These are phyloP conservation scores for Candolleomyces efflorescens DNA, from an alignment of 768 basidiomycete genomes.

Conservation along the genomic window DNA sequence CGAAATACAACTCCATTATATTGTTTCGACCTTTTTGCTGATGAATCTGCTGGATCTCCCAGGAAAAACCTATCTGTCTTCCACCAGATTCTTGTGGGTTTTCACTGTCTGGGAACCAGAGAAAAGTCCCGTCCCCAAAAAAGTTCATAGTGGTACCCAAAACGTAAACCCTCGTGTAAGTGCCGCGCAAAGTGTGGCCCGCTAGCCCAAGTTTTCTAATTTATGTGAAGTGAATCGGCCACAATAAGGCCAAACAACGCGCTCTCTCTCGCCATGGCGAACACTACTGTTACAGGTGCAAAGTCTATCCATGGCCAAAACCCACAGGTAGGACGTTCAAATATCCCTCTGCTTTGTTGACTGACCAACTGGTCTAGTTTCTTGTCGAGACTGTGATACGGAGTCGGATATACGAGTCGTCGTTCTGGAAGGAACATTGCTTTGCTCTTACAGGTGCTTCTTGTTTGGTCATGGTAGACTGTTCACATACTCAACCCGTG, in stretches of 20 bases:
- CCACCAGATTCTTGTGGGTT: too few relatives aligned
- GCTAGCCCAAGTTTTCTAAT: too few relatives aligned
- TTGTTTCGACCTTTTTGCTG: too few relatives aligned
- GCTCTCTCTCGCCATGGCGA: conserved; percentile 59
- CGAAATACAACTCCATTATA: too few relatives aligned
- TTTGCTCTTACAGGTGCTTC: conserved; percentile 87
- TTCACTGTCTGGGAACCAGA: too few relatives aligned
- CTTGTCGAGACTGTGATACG: conserved; percentile 96
- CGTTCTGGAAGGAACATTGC: conserved; percentile 98
- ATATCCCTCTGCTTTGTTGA: background rate
- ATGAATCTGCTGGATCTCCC: too few relatives aligned
- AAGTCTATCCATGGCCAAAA: conserved; percentile 94
- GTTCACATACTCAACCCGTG: background rate
- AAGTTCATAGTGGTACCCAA: too few relatives aligned
- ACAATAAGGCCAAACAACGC: conserved; percentile 7
- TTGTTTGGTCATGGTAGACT: background rate
- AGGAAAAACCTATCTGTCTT: too few relatives aligned
- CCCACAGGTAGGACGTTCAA: conserved; percentile 69
- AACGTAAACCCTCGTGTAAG: too few relatives aligned
- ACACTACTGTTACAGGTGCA: conserved; percentile 87
- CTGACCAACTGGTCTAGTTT: conserved; percentile 45
- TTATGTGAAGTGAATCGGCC: background rate
- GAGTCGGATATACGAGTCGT: conserved; percentile 91
- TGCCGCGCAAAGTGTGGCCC: background rate
- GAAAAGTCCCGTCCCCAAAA: too few relatives aligned